Evolutionary conservation across 441 rosid genomes (phyloP), one percentile per base, ranked within the genome.

Genomic region (Eutrema salsugineum): DNA sequence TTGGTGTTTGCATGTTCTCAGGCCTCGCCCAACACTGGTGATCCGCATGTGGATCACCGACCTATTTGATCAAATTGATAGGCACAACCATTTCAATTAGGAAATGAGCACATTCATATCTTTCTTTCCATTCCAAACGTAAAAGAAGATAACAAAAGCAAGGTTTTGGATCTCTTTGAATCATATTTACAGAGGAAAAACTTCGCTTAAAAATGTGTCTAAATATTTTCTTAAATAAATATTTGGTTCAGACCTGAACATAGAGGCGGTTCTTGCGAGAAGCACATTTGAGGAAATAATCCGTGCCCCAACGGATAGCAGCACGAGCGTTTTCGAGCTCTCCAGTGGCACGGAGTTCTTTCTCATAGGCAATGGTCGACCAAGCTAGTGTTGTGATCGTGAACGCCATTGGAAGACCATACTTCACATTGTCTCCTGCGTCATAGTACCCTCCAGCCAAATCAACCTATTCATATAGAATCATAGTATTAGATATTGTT

Each of bases 351-450:
- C 39, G 38, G 2, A 94, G 80, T 78, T 92, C 90, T 44, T 66
- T 56, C 8, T 66, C 65, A 43, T 86, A 94, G 42, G 61, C 33
- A 5, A 89, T 44, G 14, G 88, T 83, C 17, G 88, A 74, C 99
- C 97, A 88, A 3, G 99, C 77, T 2, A 94, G 55, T 0, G 97
- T 94, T 40, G 97, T 90, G 36, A 90, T 50, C 0, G 97, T 94
- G 70, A 90, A 94, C 1, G 99, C 99, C 97, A 91, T 84, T 5
- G 97, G 99, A 6, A 94, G 66, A 30, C 97, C 96, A 12, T 85
- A 94, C 70, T 94, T 90, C 35, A 94, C 91, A 48, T 94, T 94
- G 83, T 94, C 99, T 35, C 99, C 99, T 2, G 97, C 99, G 71
- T 94, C 99, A 66, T 94, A 94, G 70, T 91, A 94, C 47, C 99